Percentiles rank a stretch among this genome's conserved stretches.
These are phyloP conservation scores for Adansonia grandidieri DNA, from an alignment of 441 rosid genomes.

Conservation along the genomic window DNA sequence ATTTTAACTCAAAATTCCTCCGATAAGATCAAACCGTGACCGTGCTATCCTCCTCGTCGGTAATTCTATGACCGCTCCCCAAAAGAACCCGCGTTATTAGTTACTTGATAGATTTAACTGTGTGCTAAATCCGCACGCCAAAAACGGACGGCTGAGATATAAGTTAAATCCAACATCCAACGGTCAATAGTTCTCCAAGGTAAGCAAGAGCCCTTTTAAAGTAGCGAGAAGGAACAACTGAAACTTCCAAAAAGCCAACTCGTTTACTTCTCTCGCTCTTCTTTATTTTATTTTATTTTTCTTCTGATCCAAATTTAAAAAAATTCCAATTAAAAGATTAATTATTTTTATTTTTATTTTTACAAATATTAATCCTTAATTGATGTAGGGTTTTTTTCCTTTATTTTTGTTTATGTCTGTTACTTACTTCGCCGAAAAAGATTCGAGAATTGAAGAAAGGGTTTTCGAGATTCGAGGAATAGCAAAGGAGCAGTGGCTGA, in stretches of 20 bases:
- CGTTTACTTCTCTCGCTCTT: neutral
- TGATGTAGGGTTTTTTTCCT: neutral
- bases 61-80: neutral
- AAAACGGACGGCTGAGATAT: neutral
- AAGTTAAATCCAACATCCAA: neutral
- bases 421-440: slow-evolving; percentile 11
- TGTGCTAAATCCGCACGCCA: slow-evolving; percentile 2
- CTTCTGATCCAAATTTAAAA: neutral
- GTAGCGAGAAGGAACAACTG: neutral
- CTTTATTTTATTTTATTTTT: neutral
- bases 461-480: neutral
- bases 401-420: neutral
- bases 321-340: neutral
- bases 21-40: neutral
- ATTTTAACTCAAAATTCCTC: neutral
- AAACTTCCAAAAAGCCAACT: neutral
- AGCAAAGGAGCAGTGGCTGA: neutral
- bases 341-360: neutral
- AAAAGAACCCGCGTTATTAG: neutral
- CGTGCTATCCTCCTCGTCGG: neutral
- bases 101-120: neutral
- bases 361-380: neutral
- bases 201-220: neutral
- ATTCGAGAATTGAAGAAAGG: neutral
- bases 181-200: neutral